Percentiles rank a stretch among this genome's conserved stretches.
These are phyloP conservation scores for Rhodotorula sp. DNA, from an alignment of 1,284 basidiomycete genomes.

Conservation along the genomic window DNA sequence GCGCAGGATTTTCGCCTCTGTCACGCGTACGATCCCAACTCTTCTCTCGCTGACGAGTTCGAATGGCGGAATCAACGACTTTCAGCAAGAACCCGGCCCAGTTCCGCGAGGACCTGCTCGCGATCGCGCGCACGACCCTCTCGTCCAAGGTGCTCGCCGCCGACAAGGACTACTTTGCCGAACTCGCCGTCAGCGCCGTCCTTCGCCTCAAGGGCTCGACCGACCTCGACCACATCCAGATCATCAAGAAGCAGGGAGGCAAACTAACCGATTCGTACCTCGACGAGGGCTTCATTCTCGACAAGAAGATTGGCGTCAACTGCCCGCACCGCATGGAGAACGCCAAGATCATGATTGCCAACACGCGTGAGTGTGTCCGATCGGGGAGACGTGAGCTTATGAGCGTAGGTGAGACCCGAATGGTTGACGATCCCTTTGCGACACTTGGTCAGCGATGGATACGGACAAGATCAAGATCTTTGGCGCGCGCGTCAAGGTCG, in stretches of 20 bases:
- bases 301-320: slow-evolving; percentile 93
- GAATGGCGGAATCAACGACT: not conserved
- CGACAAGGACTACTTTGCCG: slow-evolving; percentile 98
- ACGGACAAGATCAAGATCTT: slow-evolving; percentile 99
- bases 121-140: slow-evolving; percentile 93
- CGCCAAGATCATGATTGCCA: slow-evolving; percentile 94
- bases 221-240: slow-evolving; percentile 97
- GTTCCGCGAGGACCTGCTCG: slow-evolving; percentile 88
- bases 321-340: slow-evolving; percentile 93
- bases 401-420: no score
- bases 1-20: slow-evolving; percentile 43
- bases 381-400: no score
- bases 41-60: no score
- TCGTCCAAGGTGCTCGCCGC: slow-evolving; percentile 95
- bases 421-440: no score
- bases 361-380: slow-evolving; percentile 91
- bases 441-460: slow-evolving; percentile 99
- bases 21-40: not conserved
- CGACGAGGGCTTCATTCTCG: slow-evolving; percentile 97
- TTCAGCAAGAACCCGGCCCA: slow-evolving; percentile 65
- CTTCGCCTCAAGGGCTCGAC: slow-evolving; percentile 91
- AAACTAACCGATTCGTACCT: slow-evolving; percentile 98
- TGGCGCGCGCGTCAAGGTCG: slow-evolving; percentile 92
- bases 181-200: slow-evolving; percentile 96
- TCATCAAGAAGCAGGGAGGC: slow-evolving; percentile 99